Base-by-base conservation (phyloP, 768 basidiomycete genomes). In the Suillus discolor region DNA sequence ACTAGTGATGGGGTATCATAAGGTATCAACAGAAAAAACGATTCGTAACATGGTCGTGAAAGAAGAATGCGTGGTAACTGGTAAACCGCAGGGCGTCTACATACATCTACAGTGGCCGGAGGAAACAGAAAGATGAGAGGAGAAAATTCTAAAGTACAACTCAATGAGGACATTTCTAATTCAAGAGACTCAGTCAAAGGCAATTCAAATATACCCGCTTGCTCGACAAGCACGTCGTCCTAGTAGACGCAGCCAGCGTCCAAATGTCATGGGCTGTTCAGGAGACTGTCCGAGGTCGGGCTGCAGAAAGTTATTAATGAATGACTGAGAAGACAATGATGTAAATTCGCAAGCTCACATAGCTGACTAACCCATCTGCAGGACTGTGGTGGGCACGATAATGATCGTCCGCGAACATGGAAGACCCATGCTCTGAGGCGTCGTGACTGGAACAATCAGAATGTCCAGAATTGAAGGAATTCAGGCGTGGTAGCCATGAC, bases 401-500 rank as follows among this genome's bases (percentile, higher is more conserved):
- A 6, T 13, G 28, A 31, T 31, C 59, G 25, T 60, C 41, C 3
- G 18, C 41, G 25, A 42, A 28, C 25, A 28, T 18, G 7, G 41
- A 42, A 20, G 25, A 25, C 12, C 18, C 25, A 28, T 28, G 39
- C 25, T 42, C 59, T 31, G 59, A 60, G 41, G 59, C 41, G 18
- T 60, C 41, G 25, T 42, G 41, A 31, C 42, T 31, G 6, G 39
- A 60, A 42, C 12, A 39, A 20, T 20, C 6, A 28, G 59, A 60
- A 41, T 28, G 41, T 12, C 18, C 18, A 13, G 59, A 60, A 8
- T 44, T 44, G 59, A 60, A 60, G 59, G 59, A 60, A 8, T 60
- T 60, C 25, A 42, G 18, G 41, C 59, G 59, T 28, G 59, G 59
- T 60, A 60, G 41, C 59, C 59, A 60, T 31, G 59, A 60, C 41